Conservation (phyloP, 176 grass and related monocot genomes). For the Musa troglodytarum region DNA sequence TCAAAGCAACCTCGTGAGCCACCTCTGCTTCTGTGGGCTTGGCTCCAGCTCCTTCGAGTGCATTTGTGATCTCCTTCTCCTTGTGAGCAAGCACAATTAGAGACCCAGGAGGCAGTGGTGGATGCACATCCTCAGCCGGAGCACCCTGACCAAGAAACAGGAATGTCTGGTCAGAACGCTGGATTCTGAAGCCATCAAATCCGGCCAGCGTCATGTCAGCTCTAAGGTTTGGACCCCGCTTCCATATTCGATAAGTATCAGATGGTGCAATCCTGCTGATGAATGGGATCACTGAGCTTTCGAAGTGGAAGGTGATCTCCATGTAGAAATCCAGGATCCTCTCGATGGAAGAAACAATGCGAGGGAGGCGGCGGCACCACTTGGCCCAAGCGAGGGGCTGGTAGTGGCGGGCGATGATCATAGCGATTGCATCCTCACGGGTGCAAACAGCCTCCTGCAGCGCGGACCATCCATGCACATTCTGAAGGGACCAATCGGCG, state of each 20-base stretch:
- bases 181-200: constrained; percentile 86
- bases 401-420: constrained; percentile 87
- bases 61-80: constrained; percentile 93
- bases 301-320: constrained; percentile 99
- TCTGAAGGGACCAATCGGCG: constrained; percentile 96
- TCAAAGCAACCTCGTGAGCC: constrained; percentile 76
- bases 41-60: constrained; percentile 77
- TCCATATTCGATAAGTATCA: constrained; percentile 97
- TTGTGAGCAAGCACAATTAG: constrained; percentile 87
- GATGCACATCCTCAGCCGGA: constrained; percentile 31
- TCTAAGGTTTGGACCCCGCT: constrained; percentile 51
- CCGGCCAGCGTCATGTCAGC: constrained; percentile 93
- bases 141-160: constrained; percentile 77
- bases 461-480: constrained; percentile 81
- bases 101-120: constrained; percentile 59
- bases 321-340: constrained; percentile 92
- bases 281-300: constrained; percentile 96
- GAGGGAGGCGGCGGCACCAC: constrained; percentile 84
- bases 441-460: constrained; percentile 93
- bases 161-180: constrained; percentile 89
- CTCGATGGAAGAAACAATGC: constrained; percentile 60
- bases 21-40: constrained; percentile 80
- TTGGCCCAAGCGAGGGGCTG: constrained; percentile 97
- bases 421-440: constrained; percentile 68
- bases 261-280: constrained; percentile 89